phyloP scores from a whole-genome alignment of 352 stramenopile genomes.

The Stramenopiles sp. region DNA sequence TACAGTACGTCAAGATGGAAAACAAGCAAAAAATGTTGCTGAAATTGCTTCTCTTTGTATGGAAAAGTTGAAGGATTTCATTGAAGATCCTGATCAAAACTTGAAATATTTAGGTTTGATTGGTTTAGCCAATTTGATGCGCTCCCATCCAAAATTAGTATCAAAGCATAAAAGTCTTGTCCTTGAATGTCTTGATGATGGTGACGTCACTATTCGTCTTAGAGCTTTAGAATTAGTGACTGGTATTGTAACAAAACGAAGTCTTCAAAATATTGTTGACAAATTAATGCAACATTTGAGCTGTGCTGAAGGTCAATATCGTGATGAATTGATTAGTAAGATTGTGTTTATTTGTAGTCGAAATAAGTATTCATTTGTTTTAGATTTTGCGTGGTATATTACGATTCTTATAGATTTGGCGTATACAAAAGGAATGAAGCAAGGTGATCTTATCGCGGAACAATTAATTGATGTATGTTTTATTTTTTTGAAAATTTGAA shows the following conservation, averaged over 20 bases:
- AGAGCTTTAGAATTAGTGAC: slow-evolving; percentile 68
- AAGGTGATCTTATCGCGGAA: slow-evolving; percentile 36
- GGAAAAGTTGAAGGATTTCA: slow-evolving; percentile 66
- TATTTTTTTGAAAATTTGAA: not conserved
- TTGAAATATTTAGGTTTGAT: slow-evolving; percentile 90
- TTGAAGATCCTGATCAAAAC: slow-evolving; percentile 93
- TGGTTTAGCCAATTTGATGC: slow-evolving; percentile 75
- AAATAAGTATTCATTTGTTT: slow-evolving; percentile 86
- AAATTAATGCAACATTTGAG: slow-evolving; percentile 78
- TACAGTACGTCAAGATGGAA: slow-evolving; percentile 73
- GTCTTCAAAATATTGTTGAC: slow-evolving; percentile 69
- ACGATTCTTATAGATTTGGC: slow-evolving; percentile 72
- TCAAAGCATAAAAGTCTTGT: slow-evolving; percentile 71
- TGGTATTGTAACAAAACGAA: slow-evolving; percentile 72
- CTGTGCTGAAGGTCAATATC: slow-evolving; percentile 54
- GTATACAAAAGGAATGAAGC: slow-evolving; percentile 36
- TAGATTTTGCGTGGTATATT: slow-evolving; percentile 92
- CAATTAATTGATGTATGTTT: slow-evolving; percentile 76
- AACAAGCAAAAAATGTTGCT: slow-evolving; percentile 51
- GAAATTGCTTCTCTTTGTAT: slow-evolving; percentile 71
- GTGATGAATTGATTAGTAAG: slow-evolving; percentile 66
- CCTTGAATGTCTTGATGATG: slow-evolving; percentile 71
- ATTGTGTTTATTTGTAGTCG: slow-evolving; percentile 77
- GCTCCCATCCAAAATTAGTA: slow-evolving; percentile 66
- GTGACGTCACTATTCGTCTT: slow-evolving; percentile 93